Evolutionary conservation across 2,329 filamentous ascomycete species (phyloP), one percentile per base, ranked within the genome.

Genomic region (Penicillium vulpinum): DNA sequence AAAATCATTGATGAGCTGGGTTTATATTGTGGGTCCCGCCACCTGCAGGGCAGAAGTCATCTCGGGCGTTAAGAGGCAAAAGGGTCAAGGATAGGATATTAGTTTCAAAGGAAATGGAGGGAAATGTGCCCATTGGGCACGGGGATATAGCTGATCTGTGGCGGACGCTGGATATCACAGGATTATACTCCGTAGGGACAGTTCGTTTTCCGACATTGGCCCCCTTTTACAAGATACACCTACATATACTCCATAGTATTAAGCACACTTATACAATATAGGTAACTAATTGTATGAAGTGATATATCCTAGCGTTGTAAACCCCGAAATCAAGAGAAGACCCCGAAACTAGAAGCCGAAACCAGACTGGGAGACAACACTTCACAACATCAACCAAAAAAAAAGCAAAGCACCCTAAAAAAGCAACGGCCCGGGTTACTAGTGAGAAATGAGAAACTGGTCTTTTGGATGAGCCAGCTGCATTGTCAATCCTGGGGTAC

Each of bases 401-500:
- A 21, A 50, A 39, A 35, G 15, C 5, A 35, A 55, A 16, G n/a
- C 16, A 5, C 9, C 31, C n/a, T n/a, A 33, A 28, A 36, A 51
- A 24, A 26, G 15, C 13, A 54, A 38, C 40, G 43, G 56, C 31
- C 44, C 21, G 40, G 28, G 41, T 50, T 28, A n/a, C 29, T 21
- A 51, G 31, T 18, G 39, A 50, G 28, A 35, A 46, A 56, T n/a
- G 21, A 55, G 38, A 28, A 47, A 40, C 15, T 50, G 35, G 21
- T 43, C 24, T 53, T n/a, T 47, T 54, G 29, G 50, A 48, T 9
- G 22, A 45, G 45, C 46, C 38, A 50, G 46, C 52, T 58, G 59
- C 62, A 63, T 59, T 60, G 61, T 35, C 54, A 61, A 62, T 58
- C 56, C 63, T 65, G 63, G 63, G 63, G 63, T 65, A 56, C 61